These are phyloP conservation scores for Chrysoporthe puriensis DNA, from an alignment of 2,329 filamentous ascomycete genomes.

Conservation along the genomic window DNA sequence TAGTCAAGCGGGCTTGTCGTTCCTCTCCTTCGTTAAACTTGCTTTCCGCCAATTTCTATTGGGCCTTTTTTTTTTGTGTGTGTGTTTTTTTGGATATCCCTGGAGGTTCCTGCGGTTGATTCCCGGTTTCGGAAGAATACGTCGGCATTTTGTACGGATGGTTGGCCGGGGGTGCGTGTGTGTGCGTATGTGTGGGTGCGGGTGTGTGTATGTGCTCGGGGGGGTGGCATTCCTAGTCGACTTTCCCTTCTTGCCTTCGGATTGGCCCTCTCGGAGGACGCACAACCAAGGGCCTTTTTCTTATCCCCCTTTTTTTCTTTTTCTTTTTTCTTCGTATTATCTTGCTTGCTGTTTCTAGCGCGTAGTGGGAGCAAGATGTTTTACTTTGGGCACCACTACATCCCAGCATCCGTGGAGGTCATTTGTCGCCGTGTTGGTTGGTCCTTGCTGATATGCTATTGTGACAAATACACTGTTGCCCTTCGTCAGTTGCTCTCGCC, in stretches of 20 bases:
- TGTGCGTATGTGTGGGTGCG: conserved; percentile 15
- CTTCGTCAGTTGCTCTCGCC: neutral
- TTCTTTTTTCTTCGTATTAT: neutral
- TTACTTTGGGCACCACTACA: conserved; percentile 12
- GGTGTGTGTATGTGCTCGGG: conserved; percentile 6
- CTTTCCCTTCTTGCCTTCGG: conserved; percentile 25
- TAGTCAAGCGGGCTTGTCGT: neutral
- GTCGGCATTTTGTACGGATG: conserved; percentile 6
- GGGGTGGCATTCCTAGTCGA: conserved; percentile 19
- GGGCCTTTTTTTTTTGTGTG: conserved; percentile 20
- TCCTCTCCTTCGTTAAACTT: conserved; percentile 31
- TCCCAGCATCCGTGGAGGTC: conserved; percentile 31
- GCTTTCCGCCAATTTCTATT: conserved; percentile 7
- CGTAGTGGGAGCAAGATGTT: neutral
- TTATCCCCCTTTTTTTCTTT: neutral
- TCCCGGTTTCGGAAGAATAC: conserved; percentile 18
- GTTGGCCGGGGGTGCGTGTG: neutral
- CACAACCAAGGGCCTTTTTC: neutral
- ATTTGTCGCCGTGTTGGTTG: conserved; percentile 25
- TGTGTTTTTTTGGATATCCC: conserved; percentile 24
- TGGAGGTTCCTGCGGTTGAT: conserved; percentile 18
- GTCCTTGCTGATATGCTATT: conserved; percentile 20
- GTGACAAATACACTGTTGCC: conserved; percentile 16
- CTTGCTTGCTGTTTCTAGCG: neutral
- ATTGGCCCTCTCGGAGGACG: neutral